A percentile compares a stretch with the other conserved stretches of the same genome.
Evolutionary conservation across 2,329 filamentous ascomycete genomes (phyloP).

Genomic region (Venturia asperata): DNA sequence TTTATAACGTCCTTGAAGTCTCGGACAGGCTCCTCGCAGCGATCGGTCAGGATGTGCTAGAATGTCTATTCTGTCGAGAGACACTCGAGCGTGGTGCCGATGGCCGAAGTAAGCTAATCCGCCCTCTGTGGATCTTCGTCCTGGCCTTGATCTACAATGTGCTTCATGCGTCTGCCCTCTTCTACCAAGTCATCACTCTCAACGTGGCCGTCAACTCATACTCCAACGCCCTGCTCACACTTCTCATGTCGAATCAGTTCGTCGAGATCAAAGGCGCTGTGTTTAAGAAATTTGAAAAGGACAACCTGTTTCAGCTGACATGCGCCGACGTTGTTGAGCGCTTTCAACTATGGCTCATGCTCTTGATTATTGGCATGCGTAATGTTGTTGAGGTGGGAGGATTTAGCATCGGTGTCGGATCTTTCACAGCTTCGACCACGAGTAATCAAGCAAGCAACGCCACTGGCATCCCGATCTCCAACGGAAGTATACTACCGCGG

Average conservation of each 20-base stretch:
- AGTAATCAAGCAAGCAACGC: conserved; percentile 35
- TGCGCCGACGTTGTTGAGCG: conserved; percentile 95
- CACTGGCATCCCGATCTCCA: conserved; percentile 51
- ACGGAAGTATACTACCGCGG: conserved; percentile 71
- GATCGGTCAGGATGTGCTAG: conserved; percentile 89
- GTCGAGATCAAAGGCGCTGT: conserved; percentile 98
- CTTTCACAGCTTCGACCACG: conserved; percentile 26
- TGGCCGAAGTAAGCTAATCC: conserved; percentile 81
- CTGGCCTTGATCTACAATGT: conserved; percentile 84
- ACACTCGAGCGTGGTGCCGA: conserved; percentile 80
- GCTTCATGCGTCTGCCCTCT: conserved; percentile 76
- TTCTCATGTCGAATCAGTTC: conserved; percentile 94
- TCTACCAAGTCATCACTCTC: conserved; percentile 95
- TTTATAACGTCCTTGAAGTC: conserved; percentile 92
- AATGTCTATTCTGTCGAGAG: conserved; percentile 90
- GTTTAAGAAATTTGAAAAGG: conserved; percentile 98
- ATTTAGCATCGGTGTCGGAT: conserved; percentile 48
- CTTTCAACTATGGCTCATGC: conserved; percentile 96
- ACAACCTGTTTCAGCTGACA: conserved; percentile 92
- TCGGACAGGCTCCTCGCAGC: conserved; percentile 78
- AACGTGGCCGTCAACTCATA: conserved; percentile 99
- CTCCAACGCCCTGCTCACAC: conserved; percentile 85
- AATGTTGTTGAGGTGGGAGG: conserved; percentile 95
- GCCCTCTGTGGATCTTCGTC: conserved; percentile 86
- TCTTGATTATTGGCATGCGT: conserved; percentile 89